phyloP scores from a whole-genome alignment of 352 stramenopile genomes.

The Aphanomyces euteiches region DNA sequence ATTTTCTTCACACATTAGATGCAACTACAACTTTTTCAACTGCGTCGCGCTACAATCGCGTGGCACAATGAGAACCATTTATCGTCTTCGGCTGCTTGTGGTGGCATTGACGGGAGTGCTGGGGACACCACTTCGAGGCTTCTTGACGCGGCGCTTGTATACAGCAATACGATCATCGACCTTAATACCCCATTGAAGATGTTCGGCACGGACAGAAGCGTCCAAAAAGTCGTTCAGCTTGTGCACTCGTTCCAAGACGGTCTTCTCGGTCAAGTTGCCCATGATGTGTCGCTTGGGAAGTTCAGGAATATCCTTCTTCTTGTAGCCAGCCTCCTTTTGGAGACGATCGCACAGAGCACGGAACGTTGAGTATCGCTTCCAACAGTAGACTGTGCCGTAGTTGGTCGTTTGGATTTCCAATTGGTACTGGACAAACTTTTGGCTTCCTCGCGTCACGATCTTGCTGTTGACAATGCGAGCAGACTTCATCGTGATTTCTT shows the following conservation, averaged over 20 bases:
- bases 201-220: constrained; percentile 68
- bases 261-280: constrained; percentile 80
- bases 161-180: constrained; percentile 85
- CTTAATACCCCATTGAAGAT: constrained; percentile 84
- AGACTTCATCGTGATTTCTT: constrained; percentile 76
- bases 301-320: constrained; percentile 78
- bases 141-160: constrained; percentile 87
- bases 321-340: constrained; percentile 80
- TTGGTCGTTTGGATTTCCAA: constrained; percentile 83
- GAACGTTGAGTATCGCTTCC: constrained; percentile 88
- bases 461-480: constrained; percentile 80
- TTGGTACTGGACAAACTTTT: constrained; percentile 90
- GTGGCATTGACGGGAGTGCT: not conserved
- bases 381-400: constrained; percentile 85
- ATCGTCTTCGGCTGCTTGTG: constrained; percentile 17
- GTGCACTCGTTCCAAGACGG: constrained; percentile 74
- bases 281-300: constrained; percentile 78
- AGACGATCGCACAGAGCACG: constrained; percentile 78
- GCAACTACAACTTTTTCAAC: too few species aligned
- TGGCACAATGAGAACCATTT: not conserved
- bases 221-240: constrained; percentile 83
- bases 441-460: constrained; percentile 75
- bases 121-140: constrained; percentile 21
- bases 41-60: too few species aligned
- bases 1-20: too few species aligned